Conservation (phyloP, 177 flowering plant species). For the Vitis hybrid region DNA sequence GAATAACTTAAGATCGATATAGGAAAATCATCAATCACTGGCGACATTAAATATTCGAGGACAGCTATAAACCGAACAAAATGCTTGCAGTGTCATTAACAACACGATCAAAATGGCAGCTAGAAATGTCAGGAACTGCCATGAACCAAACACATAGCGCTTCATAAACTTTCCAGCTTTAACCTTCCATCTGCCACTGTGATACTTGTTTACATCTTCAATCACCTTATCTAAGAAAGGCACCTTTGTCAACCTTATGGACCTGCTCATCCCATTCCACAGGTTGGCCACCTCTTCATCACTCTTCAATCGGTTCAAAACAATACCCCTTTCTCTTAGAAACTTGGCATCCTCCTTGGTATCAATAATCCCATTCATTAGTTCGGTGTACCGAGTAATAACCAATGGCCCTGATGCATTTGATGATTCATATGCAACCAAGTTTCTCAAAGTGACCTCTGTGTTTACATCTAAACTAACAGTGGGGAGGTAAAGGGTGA, state of each 20-base stretch:
- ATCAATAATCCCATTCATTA: conserved; percentile 27
- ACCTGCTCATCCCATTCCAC: conserved; percentile 29
- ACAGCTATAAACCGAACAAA: conserved; percentile 21
- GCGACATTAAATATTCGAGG: not conserved
- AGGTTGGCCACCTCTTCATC: not conserved
- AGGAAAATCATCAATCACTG: not conserved
- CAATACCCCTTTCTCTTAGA: conserved; percentile 5
- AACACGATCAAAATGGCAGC: conserved; percentile 18
- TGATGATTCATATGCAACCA: conserved; percentile 10
- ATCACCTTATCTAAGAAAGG: conserved; percentile 16
- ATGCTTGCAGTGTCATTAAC: conserved; percentile 12
- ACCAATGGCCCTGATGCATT: conserved; percentile 10
- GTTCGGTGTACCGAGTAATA: conserved; percentile 22
- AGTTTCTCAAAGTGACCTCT: conserved; percentile 11
- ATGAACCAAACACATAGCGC: conserved; percentile 20
- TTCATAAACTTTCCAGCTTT: conserved; percentile 8
- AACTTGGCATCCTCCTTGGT: conserved; percentile 22
- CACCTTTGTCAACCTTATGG: conserved; percentile 17
- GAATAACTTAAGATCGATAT: not conserved
- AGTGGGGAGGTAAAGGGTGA: conserved; percentile 10
- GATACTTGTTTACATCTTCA: conserved; percentile 3
- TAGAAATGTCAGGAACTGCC: conserved; percentile 19
- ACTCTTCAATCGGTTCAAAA: too few species aligned
- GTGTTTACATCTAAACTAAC: conserved; percentile 8
- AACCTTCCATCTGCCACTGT: conserved; percentile 17